These are phyloP conservation scores for Penicillium verrucosum DNA, from an alignment of 2,329 filamentous ascomycete species.

Conservation along the genomic window DNA sequence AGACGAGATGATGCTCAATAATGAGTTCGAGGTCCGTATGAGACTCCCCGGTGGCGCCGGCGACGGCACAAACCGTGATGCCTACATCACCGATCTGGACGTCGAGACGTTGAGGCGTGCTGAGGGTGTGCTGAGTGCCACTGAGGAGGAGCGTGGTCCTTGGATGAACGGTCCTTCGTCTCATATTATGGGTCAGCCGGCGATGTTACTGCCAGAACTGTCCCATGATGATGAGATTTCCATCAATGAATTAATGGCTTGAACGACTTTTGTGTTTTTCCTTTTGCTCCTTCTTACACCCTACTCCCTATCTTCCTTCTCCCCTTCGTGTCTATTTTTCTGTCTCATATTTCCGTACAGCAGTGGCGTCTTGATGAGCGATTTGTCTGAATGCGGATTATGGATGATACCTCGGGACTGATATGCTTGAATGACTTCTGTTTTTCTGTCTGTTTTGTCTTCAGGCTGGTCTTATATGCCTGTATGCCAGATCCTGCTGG, in stretches of 20 bases:
- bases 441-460: not conserved
- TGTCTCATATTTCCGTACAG: constrained; percentile 22
- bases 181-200: constrained; percentile 37
- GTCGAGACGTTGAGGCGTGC: constrained; percentile 84
- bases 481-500: constrained; percentile 7
- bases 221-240: constrained; percentile 32
- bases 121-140: constrained; percentile 76
- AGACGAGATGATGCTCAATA: constrained; percentile 98
- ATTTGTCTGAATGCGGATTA: constrained; percentile 20
- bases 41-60: constrained; percentile 69
- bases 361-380: constrained; percentile 20
- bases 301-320: constrained; percentile 1
- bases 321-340: constrained; percentile 6
- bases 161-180: constrained; percentile 55
- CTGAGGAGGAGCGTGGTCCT: constrained; percentile 79
- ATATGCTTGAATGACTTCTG: constrained; percentile 10
- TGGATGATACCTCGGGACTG: constrained; percentile 21
- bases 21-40: constrained; percentile 88
- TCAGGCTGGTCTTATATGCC: not conserved
- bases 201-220: constrained; percentile 31
- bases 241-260: constrained; percentile 36
- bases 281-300: not conserved
- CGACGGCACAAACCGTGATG: constrained; percentile 78
- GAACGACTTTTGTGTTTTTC: constrained; percentile 10
- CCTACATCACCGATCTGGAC: constrained; percentile 90